phyloP scores from a whole-genome alignment of 78 protist species.

The Monosiga brevicollis region DNA sequence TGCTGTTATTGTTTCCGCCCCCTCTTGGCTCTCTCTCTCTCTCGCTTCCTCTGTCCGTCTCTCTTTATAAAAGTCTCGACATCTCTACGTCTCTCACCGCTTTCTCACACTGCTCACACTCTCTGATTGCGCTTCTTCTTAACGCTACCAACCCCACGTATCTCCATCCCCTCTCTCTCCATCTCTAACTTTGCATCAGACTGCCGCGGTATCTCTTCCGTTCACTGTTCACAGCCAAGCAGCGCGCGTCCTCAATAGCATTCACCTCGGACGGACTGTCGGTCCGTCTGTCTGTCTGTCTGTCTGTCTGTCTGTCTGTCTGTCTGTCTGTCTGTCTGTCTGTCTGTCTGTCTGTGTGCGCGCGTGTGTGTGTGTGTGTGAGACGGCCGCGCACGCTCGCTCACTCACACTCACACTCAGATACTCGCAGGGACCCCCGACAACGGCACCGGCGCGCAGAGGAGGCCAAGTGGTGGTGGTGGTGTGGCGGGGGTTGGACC shows the following conservation, averaged over 20 bases:
- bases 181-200: background rate
- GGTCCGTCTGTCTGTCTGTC: background rate
- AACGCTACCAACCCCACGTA: background rate
- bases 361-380: background rate
- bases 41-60: no score
- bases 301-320: background rate
- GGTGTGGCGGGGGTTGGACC: no score
- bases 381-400: no score
- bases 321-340: background rate
- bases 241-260: background rate
- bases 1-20: constrained; percentile 7
- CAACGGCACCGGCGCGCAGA: no score
- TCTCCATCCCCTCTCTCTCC: background rate
- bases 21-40: background rate
- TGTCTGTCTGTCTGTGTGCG: background rate
- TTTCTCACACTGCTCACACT: no score
- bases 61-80: no score
- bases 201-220: background rate
- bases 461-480: no score
- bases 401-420: no score
- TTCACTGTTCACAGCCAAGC: background rate
- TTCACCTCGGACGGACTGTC: background rate
- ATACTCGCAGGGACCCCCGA: no score
- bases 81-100: no score
- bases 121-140: background rate